Conservation (phyloP, 768 basidiomycete genomes). For the Mycena alexandri region DNA sequence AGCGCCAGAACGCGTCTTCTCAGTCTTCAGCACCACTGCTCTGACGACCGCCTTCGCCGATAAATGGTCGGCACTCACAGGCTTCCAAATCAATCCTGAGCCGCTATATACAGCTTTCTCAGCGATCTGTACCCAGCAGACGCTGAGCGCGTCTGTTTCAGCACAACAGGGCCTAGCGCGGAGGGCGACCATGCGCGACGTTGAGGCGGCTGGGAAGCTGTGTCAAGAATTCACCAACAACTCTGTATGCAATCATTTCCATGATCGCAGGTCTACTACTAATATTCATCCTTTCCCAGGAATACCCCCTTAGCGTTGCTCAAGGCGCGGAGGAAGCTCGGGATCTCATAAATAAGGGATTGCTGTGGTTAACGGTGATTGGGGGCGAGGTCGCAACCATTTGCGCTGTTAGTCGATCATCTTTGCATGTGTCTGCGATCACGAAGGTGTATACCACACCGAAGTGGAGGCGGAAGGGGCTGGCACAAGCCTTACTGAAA, state of each 20-base stretch:
- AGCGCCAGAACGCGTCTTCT: slow-evolving; percentile 59
- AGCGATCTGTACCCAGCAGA: slow-evolving; percentile 56
- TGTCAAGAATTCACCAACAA: slow-evolving; percentile 66
- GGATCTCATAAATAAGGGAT: slow-evolving; percentile 61
- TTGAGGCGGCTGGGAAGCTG: slow-evolving; percentile 55
- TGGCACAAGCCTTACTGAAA: slow-evolving; percentile 65
- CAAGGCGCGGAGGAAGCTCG: slow-evolving; percentile 58
- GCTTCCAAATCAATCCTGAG: slow-evolving; percentile 50
- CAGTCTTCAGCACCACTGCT: slow-evolving; percentile 60
- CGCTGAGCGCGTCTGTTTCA: slow-evolving; percentile 48
- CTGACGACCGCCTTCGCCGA: slow-evolving; percentile 58
- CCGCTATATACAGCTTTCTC: slow-evolving; percentile 67
- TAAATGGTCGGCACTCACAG: slow-evolving; percentile 59
- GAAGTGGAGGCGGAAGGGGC: slow-evolving; percentile 58
- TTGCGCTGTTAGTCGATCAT: slow-evolving; percentile 69
- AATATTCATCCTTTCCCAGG: slow-evolving; percentile 44
- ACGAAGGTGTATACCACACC: slow-evolving; percentile 70
- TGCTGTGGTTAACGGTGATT: slow-evolving; percentile 59
- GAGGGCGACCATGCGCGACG: slow-evolving; percentile 51
- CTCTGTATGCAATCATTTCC: slow-evolving; percentile 54
- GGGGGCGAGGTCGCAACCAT: slow-evolving; percentile 58
- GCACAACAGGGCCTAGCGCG: slow-evolving; percentile 53
- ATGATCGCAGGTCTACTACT: slow-evolving; percentile 6
- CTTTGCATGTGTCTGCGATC: slow-evolving; percentile 62
- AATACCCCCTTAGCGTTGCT: slow-evolving; percentile 57